Base-by-base conservation (phyloP, 805 yeast genomes). In the Candida andamanensis region DNA sequence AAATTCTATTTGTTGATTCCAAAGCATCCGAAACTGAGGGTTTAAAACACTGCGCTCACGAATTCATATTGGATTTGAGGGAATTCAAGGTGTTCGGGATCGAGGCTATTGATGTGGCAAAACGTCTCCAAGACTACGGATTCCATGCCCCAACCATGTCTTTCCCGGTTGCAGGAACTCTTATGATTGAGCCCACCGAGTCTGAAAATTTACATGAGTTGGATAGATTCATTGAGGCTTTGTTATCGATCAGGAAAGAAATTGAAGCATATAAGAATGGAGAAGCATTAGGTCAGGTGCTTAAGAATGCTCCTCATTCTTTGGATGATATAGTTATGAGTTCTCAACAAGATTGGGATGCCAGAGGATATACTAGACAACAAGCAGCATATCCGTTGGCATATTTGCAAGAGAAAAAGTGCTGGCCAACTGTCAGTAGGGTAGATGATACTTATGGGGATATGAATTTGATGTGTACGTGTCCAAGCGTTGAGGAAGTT, bases 81-180 rank as follows among this genome's bases (percentile, higher is more conserved):
- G 85, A 80, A 20, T 85, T 80, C 67, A 87, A 89, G 60, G 58
- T 72, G 2, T 46, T 74, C 30, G 95, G 95, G 15, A 69, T 90
- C 33, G 97, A 92, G 63, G 97, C 97, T 14, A 85, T 90, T 47
- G 98, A 92, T 56, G 79, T 92, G 38, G 97, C 98, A 36, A 92
- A 92, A 68, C 78, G 98, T 60, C 71, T 92, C 39, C 97, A 92
- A 63, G 98, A 92, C 63, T 92, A 90, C 56, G 96, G 97, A 1
- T 92, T 92, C 77, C 98, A 92, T 60, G 96, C 96, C 1, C 98
- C 98, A 41, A 92, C 98, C 16, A 80, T 92, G 85, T 92, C 97
- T 2, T 92, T 92, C 85, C 98, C 98, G 7, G 95, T 92, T 31
- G 90, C 97, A 4, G 95, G 95, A 41, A 92, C 98, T 2, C 72